Evolutionary conservation across 139 green algal genomes (phyloP).

Genomic region (Yamagishiella unicocca): DNA sequence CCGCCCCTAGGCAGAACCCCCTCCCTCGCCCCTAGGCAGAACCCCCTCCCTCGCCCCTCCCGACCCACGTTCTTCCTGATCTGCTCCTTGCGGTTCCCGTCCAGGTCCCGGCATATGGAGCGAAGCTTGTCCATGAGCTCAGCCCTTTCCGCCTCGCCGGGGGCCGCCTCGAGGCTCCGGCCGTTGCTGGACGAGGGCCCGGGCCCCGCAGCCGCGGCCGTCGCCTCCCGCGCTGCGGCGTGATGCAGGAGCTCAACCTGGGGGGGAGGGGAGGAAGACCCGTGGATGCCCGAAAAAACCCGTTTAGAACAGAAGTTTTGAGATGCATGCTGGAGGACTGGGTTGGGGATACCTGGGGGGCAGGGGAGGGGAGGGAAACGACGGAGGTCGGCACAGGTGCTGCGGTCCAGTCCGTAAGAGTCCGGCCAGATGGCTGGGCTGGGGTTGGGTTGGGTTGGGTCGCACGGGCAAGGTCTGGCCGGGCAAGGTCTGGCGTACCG

Average conservation of each 20-base stretch:
- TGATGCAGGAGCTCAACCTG: slow-evolving; percentile 65
- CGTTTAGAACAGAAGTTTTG: too few relatives aligned
- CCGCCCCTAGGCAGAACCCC: too few relatives aligned
- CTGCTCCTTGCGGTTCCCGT: neutral
- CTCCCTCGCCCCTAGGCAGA: too few relatives aligned
- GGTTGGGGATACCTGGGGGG: too few relatives aligned
- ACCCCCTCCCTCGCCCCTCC: neutral
- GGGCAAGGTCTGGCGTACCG: too few relatives aligned
- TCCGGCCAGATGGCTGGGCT: too few relatives aligned
- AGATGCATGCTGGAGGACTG: too few relatives aligned
- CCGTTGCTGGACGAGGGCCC: neutral
- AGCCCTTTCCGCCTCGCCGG: neutral
- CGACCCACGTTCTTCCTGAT: slow-evolving; percentile 30
- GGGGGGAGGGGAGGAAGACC: neutral
- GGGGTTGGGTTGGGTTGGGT: too few relatives aligned
- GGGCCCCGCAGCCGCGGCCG: slow-evolving; percentile 7
- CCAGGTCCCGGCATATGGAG: slow-evolving; percentile 18
- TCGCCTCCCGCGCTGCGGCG: slow-evolving; percentile 47
- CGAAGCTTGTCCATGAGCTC: slow-evolving; percentile 42
- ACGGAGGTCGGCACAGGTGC: neutral
- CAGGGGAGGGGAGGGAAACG: neutral
- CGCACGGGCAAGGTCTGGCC: too few relatives aligned
- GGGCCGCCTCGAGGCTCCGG: slow-evolving; percentile 5
- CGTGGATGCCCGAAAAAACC: too few relatives aligned
- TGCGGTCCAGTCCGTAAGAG: too few relatives aligned